Base-by-base conservation (phyloP, 352 stramenopile species). In the Thalassiosira livingstoniorum region DNA sequence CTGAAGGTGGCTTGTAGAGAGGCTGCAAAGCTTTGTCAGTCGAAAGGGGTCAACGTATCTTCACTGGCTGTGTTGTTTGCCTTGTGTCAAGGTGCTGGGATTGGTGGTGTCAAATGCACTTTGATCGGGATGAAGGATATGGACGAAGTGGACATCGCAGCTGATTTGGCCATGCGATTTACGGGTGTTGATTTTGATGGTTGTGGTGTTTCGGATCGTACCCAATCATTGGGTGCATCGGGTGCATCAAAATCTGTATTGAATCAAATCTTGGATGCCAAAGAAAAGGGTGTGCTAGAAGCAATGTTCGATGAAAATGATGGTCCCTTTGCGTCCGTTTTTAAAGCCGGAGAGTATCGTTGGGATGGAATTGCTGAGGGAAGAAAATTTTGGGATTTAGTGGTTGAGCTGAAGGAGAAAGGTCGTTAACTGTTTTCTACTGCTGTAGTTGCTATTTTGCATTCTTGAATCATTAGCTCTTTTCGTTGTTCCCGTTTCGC, bases 111-210 rank as follows among this genome's bases (percentile, higher is more conserved):
- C 42, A 67, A 85, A 5, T 93, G 87, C 71, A 94, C 90, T 34
- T 82, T 94, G 32, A 34, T 94, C 11, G 90, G 90, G 27, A 92
- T 92, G 80, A 93, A 92, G 61, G 75, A 90, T 82, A 61, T 87
- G 3, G 58, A 87, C 11, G 58, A 94, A 82, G 81, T 94, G 4
- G 63, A 92, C 66, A 15, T 32, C 35, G 87, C 87, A 25, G 66
- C 76, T 47, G 53, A 84, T 35, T 57, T 92, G n/a, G 90, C 90
- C 3, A 66, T 54, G 23, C 74, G 90, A 63, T 91, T 92, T 73
- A 34, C 37, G 7, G 47, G 74, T 32, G 15, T 86, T 2, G 35
- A 83, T 83, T 83, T 76, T 55, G 62, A 78, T 51, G 0, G 63
- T 34, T 67, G 69, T 39, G 43, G 58, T 53, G 63, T 55, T 57